Conservation (phyloP, 108 stramenopile genomes). For the Mediolabrus comicus region DNA sequence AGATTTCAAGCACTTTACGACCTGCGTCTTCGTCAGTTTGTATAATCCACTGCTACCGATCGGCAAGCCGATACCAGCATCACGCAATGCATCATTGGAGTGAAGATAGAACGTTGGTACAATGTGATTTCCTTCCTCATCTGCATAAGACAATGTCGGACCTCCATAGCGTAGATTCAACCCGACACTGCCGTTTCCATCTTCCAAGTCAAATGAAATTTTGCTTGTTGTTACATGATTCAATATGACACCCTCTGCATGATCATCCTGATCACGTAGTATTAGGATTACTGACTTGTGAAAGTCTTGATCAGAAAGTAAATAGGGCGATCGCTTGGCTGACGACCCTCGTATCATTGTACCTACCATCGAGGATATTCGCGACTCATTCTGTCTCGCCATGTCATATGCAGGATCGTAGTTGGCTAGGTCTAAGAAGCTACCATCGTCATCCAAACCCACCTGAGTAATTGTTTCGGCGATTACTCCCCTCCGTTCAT, state of each 20-base stretch:
- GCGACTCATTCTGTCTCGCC: conserved; percentile 4
- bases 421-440: conserved; percentile 14
- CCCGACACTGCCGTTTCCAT: conserved; percentile 1
- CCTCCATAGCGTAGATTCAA: conserved; percentile 65
- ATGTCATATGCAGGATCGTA: conserved; percentile 40
- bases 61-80: conserved; percentile 31
- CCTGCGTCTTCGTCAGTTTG: conserved; percentile 46
- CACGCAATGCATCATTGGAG: conserved; percentile 21
- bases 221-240: conserved; percentile 49
- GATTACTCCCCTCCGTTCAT: not conserved
- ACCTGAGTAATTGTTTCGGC: conserved; percentile 22
- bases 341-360: conserved; percentile 59
- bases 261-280: conserved; percentile 53
- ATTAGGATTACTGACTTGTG: conserved; percentile 63
- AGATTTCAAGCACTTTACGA: conserved; percentile 21
- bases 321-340: conserved; percentile 50
- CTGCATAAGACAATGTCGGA: conserved; percentile 15
- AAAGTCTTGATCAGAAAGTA: conserved; percentile 59
- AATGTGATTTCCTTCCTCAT: conserved; percentile 16
- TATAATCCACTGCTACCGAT: conserved; percentile 31
- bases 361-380: conserved; percentile 28
- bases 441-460: conserved; percentile 7
- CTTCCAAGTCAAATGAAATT: conserved; percentile 23
- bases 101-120: conserved; percentile 51
- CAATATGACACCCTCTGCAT: conserved; percentile 51